Percentiles rank a stretch among this genome's conserved stretches.
Conservation (phyloP, 1,284 basidiomycete genomes). For the Ceratobasidium sp. region DNA sequence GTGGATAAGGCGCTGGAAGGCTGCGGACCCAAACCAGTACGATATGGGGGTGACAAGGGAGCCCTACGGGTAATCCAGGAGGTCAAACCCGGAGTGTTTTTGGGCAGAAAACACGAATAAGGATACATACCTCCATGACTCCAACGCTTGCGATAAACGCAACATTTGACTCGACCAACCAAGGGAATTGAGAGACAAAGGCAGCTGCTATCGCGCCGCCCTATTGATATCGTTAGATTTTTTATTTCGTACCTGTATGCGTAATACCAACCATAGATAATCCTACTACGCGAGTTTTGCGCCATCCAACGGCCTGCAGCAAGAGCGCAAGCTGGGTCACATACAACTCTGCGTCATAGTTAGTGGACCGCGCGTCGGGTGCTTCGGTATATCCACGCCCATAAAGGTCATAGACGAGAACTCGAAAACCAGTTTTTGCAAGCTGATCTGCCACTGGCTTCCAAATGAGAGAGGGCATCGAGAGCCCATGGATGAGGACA, state of each 20-base stretch:
- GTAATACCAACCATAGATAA: conserved; percentile 72
- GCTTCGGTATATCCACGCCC: conserved; percentile 74
- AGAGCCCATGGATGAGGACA: conserved; percentile 80
- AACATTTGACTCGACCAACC: conserved; percentile 70
- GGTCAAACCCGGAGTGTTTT: background rate
- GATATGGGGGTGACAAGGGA: conserved; percentile 1
- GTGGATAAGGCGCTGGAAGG: conserved; percentile 41
- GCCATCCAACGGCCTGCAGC: conserved; percentile 79
- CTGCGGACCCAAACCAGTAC: conserved; percentile 9
- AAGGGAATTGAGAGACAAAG: conserved; percentile 74
- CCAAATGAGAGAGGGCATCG: conserved; percentile 78
- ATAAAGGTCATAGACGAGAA: conserved; percentile 80
- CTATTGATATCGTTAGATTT: conserved; percentile 55
- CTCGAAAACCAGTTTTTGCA: conserved; percentile 71
- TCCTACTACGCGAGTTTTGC: conserved; percentile 69
- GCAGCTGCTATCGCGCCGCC: conserved; percentile 77
- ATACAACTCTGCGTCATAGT: conserved; percentile 71
- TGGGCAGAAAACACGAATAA: background rate
- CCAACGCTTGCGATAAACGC: conserved; percentile 74
- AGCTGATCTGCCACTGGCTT: conserved; percentile 73
- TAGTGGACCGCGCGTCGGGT: conserved; percentile 70
- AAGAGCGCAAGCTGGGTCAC: conserved; percentile 80
- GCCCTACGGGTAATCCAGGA: background rate
- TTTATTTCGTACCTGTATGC: background rate
- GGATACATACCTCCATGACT: conserved; percentile 65